Evolutionary conservation across 2,329 filamentous ascomycete genomes (phyloP), one percentile per base, ranked within the genome.

Genomic region (Penicillium palitans): DNA sequence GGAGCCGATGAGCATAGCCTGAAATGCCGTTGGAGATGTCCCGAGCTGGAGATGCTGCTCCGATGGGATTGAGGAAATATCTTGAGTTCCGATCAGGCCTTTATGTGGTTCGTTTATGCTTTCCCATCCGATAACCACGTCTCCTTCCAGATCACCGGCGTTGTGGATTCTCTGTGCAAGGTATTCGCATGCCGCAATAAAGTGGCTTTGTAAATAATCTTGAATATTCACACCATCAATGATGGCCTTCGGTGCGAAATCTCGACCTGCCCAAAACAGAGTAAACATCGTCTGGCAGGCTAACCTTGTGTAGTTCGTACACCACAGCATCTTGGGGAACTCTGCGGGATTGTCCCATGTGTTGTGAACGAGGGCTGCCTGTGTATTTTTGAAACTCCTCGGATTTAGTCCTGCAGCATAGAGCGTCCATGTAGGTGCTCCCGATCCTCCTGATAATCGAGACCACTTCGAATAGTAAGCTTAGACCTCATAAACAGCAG

Each of bases 261-360:
- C 91, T 62, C 82, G 86, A 39, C 95, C 95, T 7, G 84, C 93
- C 74, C 96, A 99, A 79, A 96, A 99, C 52, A 98, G 79, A 0
- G 93, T 96, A 73, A 97, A 98, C 66, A 98, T 91, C 44, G 91
- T 93, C 64, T 93, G 91, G 49, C 89, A 90, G 2, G 89, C 93
- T 50, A 98, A 81, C 24, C 95, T 86, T 61, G 87, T 90, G 76
- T 99, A 99, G 72, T 99, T 99, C 50, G 96, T 98, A 15, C 93
- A 92, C 95, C 95, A 99, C 58, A 98, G 93, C 95, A 99, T 99
- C 78, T 97, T 98, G 25, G 95, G 95, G 65, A 93, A 98, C 0
- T 88, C 83, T 29, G 87, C 87, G 10, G 93, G 91, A 21, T 96
- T 84, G 10, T 90, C 87, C 71, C 91, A 97, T 2, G 90, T 96